Percentiles rank a stretch among this genome's conserved stretches.
Conservation (phyloP, 2,329 filamentous ascomycete species). For the Botrytis aclada region DNA sequence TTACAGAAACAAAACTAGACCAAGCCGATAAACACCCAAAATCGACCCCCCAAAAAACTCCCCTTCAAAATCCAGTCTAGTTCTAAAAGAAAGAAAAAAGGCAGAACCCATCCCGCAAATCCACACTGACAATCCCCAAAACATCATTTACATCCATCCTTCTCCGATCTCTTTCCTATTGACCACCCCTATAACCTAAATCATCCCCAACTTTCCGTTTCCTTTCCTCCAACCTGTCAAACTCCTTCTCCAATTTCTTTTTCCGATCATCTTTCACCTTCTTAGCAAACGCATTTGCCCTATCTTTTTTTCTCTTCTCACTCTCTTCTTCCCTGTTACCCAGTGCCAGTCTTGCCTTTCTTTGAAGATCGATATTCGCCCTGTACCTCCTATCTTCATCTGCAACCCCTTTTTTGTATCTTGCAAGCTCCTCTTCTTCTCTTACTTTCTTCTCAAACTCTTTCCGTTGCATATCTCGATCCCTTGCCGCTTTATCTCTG, state of each 20-base stretch:
- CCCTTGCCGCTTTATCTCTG: neutral
- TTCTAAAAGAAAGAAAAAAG: neutral
- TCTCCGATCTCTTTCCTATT: neutral
- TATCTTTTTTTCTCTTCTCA: neutral
- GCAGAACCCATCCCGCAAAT: neutral
- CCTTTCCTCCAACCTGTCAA: neutral
- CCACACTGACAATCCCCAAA: neutral
- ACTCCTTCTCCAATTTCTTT: neutral
- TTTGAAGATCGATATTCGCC: neutral
- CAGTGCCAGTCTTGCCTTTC: neutral
- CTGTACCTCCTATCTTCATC: neutral
- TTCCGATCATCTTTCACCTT: neutral
- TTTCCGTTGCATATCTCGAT: neutral
- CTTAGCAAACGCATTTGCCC: neutral
- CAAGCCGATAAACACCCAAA: neutral
- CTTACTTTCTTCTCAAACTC: neutral
- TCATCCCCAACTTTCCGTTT: fast-evolving
- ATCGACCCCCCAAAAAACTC: neutral
- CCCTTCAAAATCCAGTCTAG: neutral
- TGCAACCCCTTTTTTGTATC: neutral
- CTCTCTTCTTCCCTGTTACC: neutral
- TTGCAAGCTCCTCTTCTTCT: neutral
- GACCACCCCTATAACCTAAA: fast-evolving
- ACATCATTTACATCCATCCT: neutral
- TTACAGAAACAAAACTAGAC: neutral